A percentile compares a stretch with the other conserved stretches of the same genome.
These are phyloP conservation scores for Cryphonectria naterciae DNA, from an alignment of 2,329 filamentous ascomycete genomes.

Conservation along the genomic window DNA sequence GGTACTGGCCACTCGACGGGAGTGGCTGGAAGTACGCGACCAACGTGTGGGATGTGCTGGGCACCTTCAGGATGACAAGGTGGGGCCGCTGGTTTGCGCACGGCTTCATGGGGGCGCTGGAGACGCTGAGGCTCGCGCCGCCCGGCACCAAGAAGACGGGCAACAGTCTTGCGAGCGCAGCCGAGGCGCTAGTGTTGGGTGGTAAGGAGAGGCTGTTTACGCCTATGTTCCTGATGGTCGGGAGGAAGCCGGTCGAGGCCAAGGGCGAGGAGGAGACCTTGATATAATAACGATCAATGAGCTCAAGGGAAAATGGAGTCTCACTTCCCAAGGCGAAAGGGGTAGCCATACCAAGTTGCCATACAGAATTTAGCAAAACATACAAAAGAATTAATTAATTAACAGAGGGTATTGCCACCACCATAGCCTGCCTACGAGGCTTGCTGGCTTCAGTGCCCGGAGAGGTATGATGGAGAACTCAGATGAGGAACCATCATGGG, in stretches of 20 bases:
- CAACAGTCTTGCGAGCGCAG: constrained; percentile 68
- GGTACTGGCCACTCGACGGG: constrained; percentile 58
- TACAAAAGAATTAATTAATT: not conserved
- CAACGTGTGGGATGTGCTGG: constrained; percentile 25
- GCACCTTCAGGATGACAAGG: constrained; percentile 66
- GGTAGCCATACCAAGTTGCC: not conserved
- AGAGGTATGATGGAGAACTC: too few relatives aligned
- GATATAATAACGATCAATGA: not conserved
- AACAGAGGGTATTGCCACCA: not conserved
- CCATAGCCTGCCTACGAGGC: too few relatives aligned
- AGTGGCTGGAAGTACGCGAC: constrained; percentile 25
- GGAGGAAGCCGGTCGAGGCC: constrained; percentile 18
- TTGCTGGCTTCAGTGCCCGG: too few relatives aligned
- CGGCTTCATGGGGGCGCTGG: constrained; percentile 66
- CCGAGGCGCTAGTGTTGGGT: constrained; percentile 25
- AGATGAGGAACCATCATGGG: too few relatives aligned
- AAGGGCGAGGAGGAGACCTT: not conserved
- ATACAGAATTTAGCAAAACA: not conserved
- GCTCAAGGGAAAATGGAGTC: not conserved
- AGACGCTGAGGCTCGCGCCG: constrained; percentile 67
- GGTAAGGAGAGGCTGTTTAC: constrained; percentile 28
- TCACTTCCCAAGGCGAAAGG: not conserved
- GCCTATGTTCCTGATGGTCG: constrained; percentile 29
- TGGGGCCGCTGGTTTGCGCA: constrained; percentile 67
- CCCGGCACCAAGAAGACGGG: constrained; percentile 75